Conservation (phyloP, 169 alveolate species). For the Plasmodium gonderi region DNA sequence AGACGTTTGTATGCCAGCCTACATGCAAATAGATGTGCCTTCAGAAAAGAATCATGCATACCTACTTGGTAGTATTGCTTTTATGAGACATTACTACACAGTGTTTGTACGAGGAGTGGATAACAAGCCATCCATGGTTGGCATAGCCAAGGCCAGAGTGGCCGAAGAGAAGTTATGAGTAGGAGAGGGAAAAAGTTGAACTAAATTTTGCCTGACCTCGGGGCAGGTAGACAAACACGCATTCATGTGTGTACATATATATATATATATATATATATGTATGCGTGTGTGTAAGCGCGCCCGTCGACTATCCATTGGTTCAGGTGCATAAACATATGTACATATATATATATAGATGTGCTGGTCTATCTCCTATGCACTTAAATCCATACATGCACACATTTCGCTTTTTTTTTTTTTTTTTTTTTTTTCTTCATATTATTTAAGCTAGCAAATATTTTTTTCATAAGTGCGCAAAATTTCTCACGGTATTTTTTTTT, state of each 20-base stretch:
- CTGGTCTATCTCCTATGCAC: no score
- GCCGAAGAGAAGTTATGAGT: not conserved
- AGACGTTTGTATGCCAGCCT: slow-evolving; percentile 87
- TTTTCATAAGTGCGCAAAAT: no score
- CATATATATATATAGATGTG: no score
- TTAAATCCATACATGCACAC: no score
- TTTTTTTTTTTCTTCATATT: no score
- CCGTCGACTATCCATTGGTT: no score
- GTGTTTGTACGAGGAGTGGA: slow-evolving; percentile 79
- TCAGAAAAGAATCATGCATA: slow-evolving; percentile 90
- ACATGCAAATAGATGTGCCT: slow-evolving; percentile 92
- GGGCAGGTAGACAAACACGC: not conserved
- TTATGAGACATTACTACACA: slow-evolving; percentile 89
- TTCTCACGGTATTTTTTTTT: no score
- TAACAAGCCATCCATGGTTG: slow-evolving; percentile 80
- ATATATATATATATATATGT: no score
- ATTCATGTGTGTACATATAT: not conserved
- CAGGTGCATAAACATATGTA: no score
- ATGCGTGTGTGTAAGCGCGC: not conserved
- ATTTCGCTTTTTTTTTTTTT: no score
- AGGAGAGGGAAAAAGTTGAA: not conserved
- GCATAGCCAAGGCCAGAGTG: slow-evolving; percentile 65
- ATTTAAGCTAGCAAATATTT: no score
- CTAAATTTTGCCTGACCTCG: not conserved
- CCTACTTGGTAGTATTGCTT: slow-evolving; percentile 88